Evolutionary conservation across 345 rosid species (phyloP).

Genomic region (Lumnitzera littorea): DNA sequence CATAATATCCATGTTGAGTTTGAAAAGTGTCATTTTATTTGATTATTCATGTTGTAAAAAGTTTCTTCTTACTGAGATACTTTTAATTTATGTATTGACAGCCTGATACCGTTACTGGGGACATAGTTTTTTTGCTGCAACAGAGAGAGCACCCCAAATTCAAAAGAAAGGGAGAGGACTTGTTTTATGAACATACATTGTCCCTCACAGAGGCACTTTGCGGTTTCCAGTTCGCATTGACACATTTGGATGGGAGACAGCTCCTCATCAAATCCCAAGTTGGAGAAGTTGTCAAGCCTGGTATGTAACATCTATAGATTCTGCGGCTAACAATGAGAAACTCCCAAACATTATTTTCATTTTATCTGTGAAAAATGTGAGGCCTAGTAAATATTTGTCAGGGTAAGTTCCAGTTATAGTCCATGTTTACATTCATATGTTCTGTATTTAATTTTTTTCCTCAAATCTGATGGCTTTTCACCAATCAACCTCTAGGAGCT

Average conservation of each 20-base stretch:
- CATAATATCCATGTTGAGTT: background rate
- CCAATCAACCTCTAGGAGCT: too few species aligned
- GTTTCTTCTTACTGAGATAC: background rate
- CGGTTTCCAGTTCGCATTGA: constrained; percentile 52
- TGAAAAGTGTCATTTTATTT: background rate
- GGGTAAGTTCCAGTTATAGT: too few species aligned
- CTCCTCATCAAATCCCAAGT: constrained; percentile 56
- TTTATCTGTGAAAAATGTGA: too few species aligned
- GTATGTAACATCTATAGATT: constrained; percentile 15
- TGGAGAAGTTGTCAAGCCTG: constrained; percentile 60
- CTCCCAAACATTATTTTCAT: too few species aligned
- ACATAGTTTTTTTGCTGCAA: constrained; percentile 50
- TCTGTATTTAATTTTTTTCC: too few species aligned
- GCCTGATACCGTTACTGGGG: constrained; percentile 48
- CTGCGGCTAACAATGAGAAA: background rate
- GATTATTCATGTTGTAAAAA: background rate
- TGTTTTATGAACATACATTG: constrained; percentile 31
- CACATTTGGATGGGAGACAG: constrained; percentile 61
- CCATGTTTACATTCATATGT: too few species aligned
- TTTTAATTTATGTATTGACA: background rate
- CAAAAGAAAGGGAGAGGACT: constrained; percentile 38
- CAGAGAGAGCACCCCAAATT: constrained; percentile 48
- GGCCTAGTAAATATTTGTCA: too few species aligned
- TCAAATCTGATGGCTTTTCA: too few species aligned
- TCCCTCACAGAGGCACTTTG: constrained; percentile 59